Percentiles rank a stretch among this genome's conserved stretches.
phyloP scores from a whole-genome alignment of 2,329 filamentous ascomycete species.

The Macrophomina tecta region DNA sequence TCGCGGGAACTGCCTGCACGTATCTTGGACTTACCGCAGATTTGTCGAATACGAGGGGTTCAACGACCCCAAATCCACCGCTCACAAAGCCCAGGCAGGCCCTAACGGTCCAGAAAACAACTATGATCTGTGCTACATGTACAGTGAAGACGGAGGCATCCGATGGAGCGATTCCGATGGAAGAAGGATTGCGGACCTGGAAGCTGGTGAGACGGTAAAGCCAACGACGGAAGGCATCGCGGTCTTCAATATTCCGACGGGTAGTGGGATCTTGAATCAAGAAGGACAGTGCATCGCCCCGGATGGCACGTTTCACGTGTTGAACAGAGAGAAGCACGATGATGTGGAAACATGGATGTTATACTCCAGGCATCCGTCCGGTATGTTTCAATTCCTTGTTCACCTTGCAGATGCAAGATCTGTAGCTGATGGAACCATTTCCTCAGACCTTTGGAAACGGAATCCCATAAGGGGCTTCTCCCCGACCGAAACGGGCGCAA shows the following conservation, averaged over 20 bases:
- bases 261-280: slow-evolving; percentile 57
- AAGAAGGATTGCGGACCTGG: slow-evolving; percentile 46
- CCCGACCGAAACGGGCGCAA: slow-evolving; percentile 7
- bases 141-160: slow-evolving; percentile 52
- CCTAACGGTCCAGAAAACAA: slow-evolving; percentile 46
- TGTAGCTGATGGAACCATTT: background rate
- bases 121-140: slow-evolving; percentile 57
- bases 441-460: slow-evolving; percentile 1
- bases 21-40: slow-evolving; percentile 59
- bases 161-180: slow-evolving; percentile 53
- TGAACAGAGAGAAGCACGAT: slow-evolving; percentile 52
- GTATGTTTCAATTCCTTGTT: background rate
- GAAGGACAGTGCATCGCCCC: slow-evolving; percentile 56
- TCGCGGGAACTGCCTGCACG: slow-evolving; percentile 45
- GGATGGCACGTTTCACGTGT: slow-evolving; percentile 55
- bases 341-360: slow-evolving; percentile 7
- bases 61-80: background rate
- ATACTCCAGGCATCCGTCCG: background rate
- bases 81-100: slow-evolving; percentile 15
- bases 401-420: background rate
- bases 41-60: slow-evolving; percentile 50
- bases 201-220: background rate
- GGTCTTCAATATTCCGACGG: slow-evolving; percentile 54
- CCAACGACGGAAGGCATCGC: slow-evolving; percentile 52
- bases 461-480: slow-evolving; percentile 1